Base-by-base conservation (phyloP, 1,139 yeast species). In the Groenewaldozyma auringiensis region DNA sequence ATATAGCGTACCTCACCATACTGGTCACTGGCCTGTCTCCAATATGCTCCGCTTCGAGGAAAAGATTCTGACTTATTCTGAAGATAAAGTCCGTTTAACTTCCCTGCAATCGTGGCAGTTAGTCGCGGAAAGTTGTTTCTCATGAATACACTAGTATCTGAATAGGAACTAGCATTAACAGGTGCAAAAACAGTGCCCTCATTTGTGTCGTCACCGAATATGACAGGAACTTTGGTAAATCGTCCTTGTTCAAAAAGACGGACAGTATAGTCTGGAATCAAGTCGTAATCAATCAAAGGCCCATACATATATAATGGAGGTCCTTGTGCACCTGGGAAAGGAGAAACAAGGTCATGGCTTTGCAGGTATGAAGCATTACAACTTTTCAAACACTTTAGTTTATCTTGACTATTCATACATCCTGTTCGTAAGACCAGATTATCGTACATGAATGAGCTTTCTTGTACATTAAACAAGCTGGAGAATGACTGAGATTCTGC, bases 151-250 rank as follows among this genome's bases (percentile, higher is more conserved):
- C 29, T 31, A 4, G 42, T 21, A 17, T 41, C 39, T 11, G 31
- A 44, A 21, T 44, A 41, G 8, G 47, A 44, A 35, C 36, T 16
- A 9, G 44, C 29, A 25, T 36, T 27, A 2, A n/a, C 9, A 2
- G 47, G 40, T 3, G 43, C 43, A 21, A 51, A 44, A 2, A 49
- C 16, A 1, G 54, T 51, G 2, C 53, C 55, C 39, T 52, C 55
- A 38, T 52, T 52, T 11, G 48, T 47, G 25, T 49, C 48, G 37
- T 44, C 48, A 8, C 55, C 55, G 17, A 43, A 33, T 14, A 52
- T 47, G 9, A 37, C 40, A 2, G 55, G 55, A 8, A 52, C 49
- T n/a, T 41, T 40, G 22, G 52, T 46, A 36, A 42, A 49, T 13
- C 45, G 42, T 13, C 53, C 53, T 21, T 40, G 33, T 17, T 37